A percentile compares a stretch with the other conserved stretches of the same genome.
Conservation (phyloP, 2,329 filamentous ascomycete genomes). For the Sporothrix globosa region DNA sequence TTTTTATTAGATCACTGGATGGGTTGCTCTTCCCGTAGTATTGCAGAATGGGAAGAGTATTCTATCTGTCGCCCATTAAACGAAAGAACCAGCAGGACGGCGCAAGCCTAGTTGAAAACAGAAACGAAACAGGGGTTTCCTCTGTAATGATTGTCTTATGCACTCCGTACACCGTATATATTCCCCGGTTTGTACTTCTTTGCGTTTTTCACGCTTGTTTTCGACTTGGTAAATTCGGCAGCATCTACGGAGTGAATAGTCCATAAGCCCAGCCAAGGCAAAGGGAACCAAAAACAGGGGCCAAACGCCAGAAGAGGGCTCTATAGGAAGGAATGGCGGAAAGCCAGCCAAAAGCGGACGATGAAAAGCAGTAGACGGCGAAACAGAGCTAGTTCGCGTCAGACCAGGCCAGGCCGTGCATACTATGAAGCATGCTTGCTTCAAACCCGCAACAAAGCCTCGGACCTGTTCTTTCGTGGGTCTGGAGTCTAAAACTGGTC, state of each 20-base stretch:
- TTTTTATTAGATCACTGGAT: no score
- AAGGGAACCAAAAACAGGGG: not conserved
- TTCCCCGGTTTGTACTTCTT: slow-evolving; percentile 13
- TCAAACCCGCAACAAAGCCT: no score
- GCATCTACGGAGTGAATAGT: not conserved
- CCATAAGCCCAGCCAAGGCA: not conserved
- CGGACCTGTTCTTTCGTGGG: no score
- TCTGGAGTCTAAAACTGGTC: not conserved
- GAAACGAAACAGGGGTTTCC: slow-evolving; percentile 4
- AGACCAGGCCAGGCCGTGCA: not conserved
- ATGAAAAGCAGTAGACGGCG: no score
- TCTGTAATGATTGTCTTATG: not conserved
- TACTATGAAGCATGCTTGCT: not conserved
- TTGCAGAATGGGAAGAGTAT: not conserved
- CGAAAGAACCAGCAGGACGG: not conserved
- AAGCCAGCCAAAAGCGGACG: not conserved
- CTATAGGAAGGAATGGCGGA: not conserved
- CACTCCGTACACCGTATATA: not conserved
- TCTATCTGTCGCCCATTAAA: slow-evolving; percentile 2
- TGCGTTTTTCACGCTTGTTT: not conserved
- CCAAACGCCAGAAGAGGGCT: not conserved
- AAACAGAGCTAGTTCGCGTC: no score
- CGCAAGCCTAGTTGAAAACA: not conserved
- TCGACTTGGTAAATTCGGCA: not conserved
- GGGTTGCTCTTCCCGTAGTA: not conserved